These are phyloP conservation scores for Russula sp. DNA, from an alignment of 768 basidiomycete genomes.

Conservation along the genomic window DNA sequence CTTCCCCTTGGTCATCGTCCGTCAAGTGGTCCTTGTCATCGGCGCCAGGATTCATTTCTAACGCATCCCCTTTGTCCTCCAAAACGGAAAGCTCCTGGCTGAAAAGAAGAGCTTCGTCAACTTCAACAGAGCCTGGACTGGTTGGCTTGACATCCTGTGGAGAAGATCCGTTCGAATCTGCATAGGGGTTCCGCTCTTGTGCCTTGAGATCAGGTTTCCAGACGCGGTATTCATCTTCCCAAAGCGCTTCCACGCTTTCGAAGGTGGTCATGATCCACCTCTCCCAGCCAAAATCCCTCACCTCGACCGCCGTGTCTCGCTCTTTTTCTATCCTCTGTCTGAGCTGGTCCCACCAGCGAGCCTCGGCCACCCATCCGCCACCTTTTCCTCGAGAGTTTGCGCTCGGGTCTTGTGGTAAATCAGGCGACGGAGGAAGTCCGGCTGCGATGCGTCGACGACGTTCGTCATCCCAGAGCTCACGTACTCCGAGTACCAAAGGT, in stretches of 20 bases:
- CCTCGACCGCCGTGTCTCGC: slow-evolving; percentile 29
- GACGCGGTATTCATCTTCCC: slow-evolving; percentile 56
- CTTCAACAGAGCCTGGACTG: slow-evolving; percentile 37
- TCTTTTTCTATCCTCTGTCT: slow-evolving; percentile 51
- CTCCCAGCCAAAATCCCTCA: slow-evolving; percentile 48
- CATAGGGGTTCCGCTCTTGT: slow-evolving; percentile 15
- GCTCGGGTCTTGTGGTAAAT: slow-evolving; percentile 64
- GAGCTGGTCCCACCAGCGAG: slow-evolving; percentile 71
- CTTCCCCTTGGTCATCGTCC: slow-evolving; percentile 32
- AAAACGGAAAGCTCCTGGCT: slow-evolving; percentile 43
- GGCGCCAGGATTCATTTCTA: slow-evolving; percentile 24
- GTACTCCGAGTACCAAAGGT: slow-evolving; percentile 79
- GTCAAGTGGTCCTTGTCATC: slow-evolving; percentile 29
- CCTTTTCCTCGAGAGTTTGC: slow-evolving; percentile 53
- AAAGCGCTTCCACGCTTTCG: slow-evolving; percentile 83
- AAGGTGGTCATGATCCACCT: slow-evolving; percentile 80
- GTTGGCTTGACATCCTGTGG: slow-evolving; percentile 1
- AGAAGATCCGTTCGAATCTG: slow-evolving; percentile 11
- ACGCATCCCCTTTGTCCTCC: slow-evolving; percentile 31
- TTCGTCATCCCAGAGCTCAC: slow-evolving; percentile 97
- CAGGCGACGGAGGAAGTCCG: slow-evolving; percentile 69
- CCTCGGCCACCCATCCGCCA: slow-evolving; percentile 66
- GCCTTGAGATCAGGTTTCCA: slow-evolving; percentile 44
- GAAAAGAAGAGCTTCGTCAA: slow-evolving; percentile 48
- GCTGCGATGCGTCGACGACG: slow-evolving; percentile 59